A percentile compares a stretch with the other conserved stretches of the same genome.
phyloP scores from a whole-genome alignment of 805 yeast genomes.

The Candida quercuum region DNA sequence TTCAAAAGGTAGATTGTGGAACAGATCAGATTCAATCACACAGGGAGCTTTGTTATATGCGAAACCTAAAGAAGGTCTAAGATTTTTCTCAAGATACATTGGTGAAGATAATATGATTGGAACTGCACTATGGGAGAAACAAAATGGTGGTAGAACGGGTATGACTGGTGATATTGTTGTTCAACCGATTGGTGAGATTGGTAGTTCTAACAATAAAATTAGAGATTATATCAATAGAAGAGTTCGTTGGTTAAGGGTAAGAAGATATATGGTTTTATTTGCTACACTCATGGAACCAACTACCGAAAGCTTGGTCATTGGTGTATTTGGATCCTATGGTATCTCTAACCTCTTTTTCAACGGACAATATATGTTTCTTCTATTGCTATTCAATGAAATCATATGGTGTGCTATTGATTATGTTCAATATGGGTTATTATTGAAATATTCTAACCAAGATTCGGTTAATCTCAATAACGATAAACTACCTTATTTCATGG shows the following conservation, averaged over 20 bases:
- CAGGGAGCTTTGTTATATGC: constrained; percentile 25
- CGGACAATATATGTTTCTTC: constrained; percentile 27
- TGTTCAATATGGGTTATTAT: constrained; percentile 45
- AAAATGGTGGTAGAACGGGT: constrained; percentile 63
- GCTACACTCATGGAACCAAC: constrained; percentile 86
- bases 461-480: constrained; percentile 2
- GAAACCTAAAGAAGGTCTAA: constrained; percentile 43
- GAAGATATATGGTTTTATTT: constrained; percentile 80
- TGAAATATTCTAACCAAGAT: constrained; percentile 24
- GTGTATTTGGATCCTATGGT: constrained; percentile 59
- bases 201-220: constrained; percentile 27
- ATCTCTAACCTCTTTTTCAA: constrained; percentile 39
- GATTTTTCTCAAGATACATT: constrained; percentile 71
- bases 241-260: constrained; percentile 78
- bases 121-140: constrained; percentile 74
- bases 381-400: constrained; percentile 47
- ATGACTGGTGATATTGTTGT: constrained; percentile 74
- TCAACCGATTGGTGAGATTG: constrained; percentile 56
- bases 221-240: constrained; percentile 62
- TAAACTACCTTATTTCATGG: constrained; percentile 26
- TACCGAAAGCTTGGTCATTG: constrained; percentile 70
- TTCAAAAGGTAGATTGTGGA: constrained; percentile 25
- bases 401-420: constrained; percentile 67
- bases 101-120: constrained; percentile 95
- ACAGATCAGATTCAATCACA: constrained; percentile 32